These are phyloP conservation scores for Euphrasia arctica DNA, from an alignment of 305 asterid genomes.

Conservation along the genomic window DNA sequence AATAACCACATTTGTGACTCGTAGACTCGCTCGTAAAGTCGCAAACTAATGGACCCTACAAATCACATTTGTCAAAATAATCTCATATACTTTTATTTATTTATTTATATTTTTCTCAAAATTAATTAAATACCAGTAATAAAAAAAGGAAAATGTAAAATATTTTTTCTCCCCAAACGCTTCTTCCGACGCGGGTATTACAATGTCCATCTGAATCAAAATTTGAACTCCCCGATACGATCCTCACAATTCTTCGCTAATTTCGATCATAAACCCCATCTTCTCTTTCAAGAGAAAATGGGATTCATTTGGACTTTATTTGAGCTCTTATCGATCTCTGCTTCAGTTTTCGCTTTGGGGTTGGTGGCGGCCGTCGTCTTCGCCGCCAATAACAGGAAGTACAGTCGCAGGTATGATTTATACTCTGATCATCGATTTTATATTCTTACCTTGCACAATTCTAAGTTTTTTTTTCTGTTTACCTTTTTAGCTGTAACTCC, in stretches of 20 bases:
- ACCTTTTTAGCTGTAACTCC: constrained; percentile 49
- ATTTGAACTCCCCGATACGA: background rate
- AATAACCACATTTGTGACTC: too few relatives aligned
- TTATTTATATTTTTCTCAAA: too few relatives aligned
- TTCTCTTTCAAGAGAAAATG: constrained; percentile 38
- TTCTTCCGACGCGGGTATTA: too few relatives aligned
- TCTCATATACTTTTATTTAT: too few relatives aligned
- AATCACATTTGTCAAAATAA: too few relatives aligned
- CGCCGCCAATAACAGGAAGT: constrained; percentile 61
- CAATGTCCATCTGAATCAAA: background rate
- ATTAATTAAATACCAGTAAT: too few relatives aligned
- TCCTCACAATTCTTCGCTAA: background rate
- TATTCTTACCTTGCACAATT: background rate
- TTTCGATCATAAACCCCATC: background rate
- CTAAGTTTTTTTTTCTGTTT: constrained; percentile 11
- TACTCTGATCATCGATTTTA: background rate
- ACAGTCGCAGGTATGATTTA: constrained; percentile 53
- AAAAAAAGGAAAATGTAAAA: too few relatives aligned
- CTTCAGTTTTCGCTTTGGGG: constrained; percentile 41
- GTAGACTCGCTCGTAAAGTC: too few relatives aligned
- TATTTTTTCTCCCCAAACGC: too few relatives aligned
- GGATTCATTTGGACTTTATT: constrained; percentile 51
- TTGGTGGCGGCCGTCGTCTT: constrained; percentile 50
- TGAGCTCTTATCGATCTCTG: constrained; percentile 47
- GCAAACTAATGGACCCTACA: too few relatives aligned